Evolutionary conservation across 768 basidiomycete species (phyloP).

Genomic region (Amanita pallidorosea): DNA sequence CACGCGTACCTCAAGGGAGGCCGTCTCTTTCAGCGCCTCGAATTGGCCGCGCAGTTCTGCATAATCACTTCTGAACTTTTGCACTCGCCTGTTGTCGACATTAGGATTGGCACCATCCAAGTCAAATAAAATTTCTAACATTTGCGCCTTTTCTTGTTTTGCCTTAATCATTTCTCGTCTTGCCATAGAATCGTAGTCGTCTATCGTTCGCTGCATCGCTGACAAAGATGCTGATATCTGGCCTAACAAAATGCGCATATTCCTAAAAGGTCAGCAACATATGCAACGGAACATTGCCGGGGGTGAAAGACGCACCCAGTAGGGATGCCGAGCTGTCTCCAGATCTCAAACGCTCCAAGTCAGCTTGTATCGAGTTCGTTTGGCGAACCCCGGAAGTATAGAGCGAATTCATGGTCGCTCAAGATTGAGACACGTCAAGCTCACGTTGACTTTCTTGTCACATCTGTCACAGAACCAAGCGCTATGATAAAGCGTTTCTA

Average conservation of each 20-base stretch:
- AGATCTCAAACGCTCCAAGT: conserved; percentile 72
- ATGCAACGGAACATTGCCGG: neutral
- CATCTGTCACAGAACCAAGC: neutral
- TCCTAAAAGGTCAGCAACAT: conserved; percentile 7
- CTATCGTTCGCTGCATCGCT: conserved; percentile 87
- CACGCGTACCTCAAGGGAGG: conserved; percentile 30
- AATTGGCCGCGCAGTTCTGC: conserved; percentile 74
- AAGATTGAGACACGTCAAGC: neutral
- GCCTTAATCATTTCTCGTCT: conserved; percentile 92
- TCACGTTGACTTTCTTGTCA: neutral
- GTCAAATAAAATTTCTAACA: conserved; percentile 34
- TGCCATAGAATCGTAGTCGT: conserved; percentile 96
- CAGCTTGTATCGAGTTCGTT: conserved; percentile 78
- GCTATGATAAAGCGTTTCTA: neutral
- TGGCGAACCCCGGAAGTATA: conserved; percentile 92
- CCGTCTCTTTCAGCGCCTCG: conserved; percentile 62
- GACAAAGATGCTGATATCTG: conserved; percentile 98
- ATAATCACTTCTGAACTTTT: conserved; percentile 87
- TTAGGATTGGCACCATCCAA: neutral
- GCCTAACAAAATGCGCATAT: conserved; percentile 40
- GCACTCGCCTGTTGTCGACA: conserved; percentile 59
- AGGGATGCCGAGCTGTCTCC: conserved; percentile 76
- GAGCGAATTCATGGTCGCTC: conserved; percentile 72
- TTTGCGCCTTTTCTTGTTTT: conserved; percentile 93
- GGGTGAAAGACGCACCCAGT: conserved; percentile 42